Conservation (phyloP, 768 basidiomycete genomes). For the Agaricus subrufescens region DNA sequence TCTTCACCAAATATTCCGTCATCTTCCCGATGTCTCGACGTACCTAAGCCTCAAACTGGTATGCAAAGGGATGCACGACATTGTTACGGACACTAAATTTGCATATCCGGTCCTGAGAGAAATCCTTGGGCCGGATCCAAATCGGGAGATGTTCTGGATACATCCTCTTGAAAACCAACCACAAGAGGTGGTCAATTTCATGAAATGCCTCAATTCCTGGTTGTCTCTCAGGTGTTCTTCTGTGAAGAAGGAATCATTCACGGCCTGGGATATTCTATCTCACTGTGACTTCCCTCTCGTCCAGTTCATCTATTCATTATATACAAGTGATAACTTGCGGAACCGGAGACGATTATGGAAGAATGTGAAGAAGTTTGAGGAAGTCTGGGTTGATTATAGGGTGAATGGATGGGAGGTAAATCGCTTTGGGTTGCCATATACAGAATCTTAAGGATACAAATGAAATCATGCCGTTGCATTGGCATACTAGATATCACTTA, state of each 20-base stretch:
- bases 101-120: slow-evolving; percentile 1
- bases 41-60: not conserved
- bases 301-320: not conserved
- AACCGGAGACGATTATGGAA: slow-evolving; percentile 5
- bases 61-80: not conserved
- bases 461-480: not conserved
- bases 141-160: not conserved
- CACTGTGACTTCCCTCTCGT: not conserved
- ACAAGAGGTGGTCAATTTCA: not conserved
- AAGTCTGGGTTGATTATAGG: slow-evolving; percentile 4
- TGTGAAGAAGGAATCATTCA: not conserved
- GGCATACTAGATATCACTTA: not conserved
- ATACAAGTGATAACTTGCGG: not conserved
- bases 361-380: not conserved
- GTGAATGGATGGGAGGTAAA: slow-evolving; percentile 3
- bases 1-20: slow-evolving; percentile 1
- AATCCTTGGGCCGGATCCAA: not conserved
- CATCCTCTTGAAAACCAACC: not conserved
- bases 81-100: not conserved
- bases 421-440: slow-evolving; percentile 4
- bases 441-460: not conserved
- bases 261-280: not conserved
- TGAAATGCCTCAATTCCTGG: not conserved
- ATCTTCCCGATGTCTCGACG: not conserved
- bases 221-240: not conserved